Percentiles rank a stretch among this genome's conserved stretches.
phyloP scores from a whole-genome alignment of 106 monocot genomes.

The Platanthera zijinensis region DNA sequence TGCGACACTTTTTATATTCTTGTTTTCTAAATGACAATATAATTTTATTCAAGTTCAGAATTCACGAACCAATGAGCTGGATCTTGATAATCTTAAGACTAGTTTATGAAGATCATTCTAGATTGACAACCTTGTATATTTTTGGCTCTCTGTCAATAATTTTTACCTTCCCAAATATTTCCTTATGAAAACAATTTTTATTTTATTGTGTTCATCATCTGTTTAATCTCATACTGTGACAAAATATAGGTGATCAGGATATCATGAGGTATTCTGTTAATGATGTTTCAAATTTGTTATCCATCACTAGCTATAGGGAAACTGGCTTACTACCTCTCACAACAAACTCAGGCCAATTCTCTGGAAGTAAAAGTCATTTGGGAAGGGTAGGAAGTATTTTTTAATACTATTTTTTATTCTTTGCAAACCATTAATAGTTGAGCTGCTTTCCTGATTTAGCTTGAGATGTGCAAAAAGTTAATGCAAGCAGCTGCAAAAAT shows the following conservation, averaged over 20 bases:
- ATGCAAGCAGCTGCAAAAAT: slow-evolving; percentile 46
- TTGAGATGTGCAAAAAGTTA: slow-evolving; percentile 52
- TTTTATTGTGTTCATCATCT: not conserved
- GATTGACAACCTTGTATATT: not conserved
- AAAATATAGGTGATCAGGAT: slow-evolving; percentile 28
- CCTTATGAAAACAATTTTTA: not conserved
- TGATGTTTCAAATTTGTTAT: slow-evolving; percentile 36
- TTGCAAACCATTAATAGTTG: not conserved
- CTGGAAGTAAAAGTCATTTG: slow-evolving; percentile 26
- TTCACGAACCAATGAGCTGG: not conserved
- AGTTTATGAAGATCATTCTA: not conserved
- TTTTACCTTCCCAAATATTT: not conserved
- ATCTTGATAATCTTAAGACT: not conserved
- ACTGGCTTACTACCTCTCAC: slow-evolving; percentile 7
- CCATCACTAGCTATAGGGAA: slow-evolving; percentile 25
- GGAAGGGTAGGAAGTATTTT: slow-evolving; percentile 29
- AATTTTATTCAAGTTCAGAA: not conserved
- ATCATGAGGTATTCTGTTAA: slow-evolving; percentile 47
- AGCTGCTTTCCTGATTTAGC: slow-evolving; percentile 32
- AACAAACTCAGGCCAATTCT: slow-evolving; percentile 10
- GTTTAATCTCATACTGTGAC: not conserved
- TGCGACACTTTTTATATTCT: not conserved
- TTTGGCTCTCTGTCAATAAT: too few relatives aligned
- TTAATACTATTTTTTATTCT: slow-evolving; percentile 4
- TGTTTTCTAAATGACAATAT: not conserved